Percentiles rank a stretch among this genome's conserved stretches.
These are phyloP conservation scores for Neurospora sp. DNA, from an alignment of 2,329 filamentous ascomycete species.

Conservation along the genomic window DNA sequence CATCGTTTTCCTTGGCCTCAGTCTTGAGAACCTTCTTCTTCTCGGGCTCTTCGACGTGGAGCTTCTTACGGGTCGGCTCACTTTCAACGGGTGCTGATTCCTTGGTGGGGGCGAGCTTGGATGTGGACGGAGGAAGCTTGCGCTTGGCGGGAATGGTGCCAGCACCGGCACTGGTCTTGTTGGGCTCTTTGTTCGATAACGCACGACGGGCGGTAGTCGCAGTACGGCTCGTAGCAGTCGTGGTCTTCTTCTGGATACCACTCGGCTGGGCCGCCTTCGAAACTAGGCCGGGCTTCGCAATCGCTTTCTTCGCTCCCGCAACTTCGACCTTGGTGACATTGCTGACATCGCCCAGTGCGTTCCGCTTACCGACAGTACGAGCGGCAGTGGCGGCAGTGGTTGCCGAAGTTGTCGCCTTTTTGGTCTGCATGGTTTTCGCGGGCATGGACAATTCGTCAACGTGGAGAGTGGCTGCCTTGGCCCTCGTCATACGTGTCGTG, in stretches of 20 bases:
- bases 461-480: constrained; percentile 70
- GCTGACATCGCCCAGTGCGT: constrained; percentile 87
- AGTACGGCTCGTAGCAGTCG: constrained; percentile 28
- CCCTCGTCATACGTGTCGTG: constrained; percentile 80
- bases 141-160: constrained; percentile 64
- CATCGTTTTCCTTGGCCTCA: constrained; percentile 19
- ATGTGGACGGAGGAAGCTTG: constrained; percentile 37
- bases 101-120: constrained; percentile 43
- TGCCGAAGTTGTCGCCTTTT: constrained; percentile 49
- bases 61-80: constrained; percentile 61
- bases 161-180: constrained; percentile 67
- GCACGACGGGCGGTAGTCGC: constrained; percentile 48
- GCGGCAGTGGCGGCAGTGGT: constrained; percentile 31
- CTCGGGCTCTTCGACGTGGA: constrained; percentile 43
- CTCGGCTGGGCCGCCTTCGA: constrained; percentile 75
- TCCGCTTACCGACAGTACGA: constrained; percentile 53
- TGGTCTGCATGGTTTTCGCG: constrained; percentile 56
- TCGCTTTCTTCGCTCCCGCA: constrained; percentile 65
- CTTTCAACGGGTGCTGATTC: constrained; percentile 54
- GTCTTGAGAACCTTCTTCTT: constrained; percentile 33
- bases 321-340: constrained; percentile 77
- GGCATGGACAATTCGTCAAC: constrained; percentile 51
- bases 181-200: constrained; percentile 31
- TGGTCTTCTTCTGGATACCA: constrained; percentile 72
- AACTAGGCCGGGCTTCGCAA: constrained; percentile 57